Conservation (phyloP, 345 rosid species). For the Lagerstroemia speciosa region DNA sequence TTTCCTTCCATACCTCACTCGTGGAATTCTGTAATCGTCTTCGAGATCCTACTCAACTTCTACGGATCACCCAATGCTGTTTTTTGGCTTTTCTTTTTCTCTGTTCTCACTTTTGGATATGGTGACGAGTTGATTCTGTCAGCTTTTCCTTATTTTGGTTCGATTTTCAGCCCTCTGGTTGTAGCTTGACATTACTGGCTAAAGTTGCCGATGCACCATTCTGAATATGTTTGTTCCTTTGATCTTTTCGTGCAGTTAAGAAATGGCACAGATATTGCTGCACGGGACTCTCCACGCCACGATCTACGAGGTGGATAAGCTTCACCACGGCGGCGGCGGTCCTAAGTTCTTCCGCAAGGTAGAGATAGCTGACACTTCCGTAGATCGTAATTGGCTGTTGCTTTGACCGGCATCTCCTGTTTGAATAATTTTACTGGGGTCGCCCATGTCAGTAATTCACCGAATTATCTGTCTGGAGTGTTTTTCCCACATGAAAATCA, state of each 20-base stretch:
- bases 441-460: background rate
- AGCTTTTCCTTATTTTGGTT: background rate
- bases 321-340: constrained; percentile 21
- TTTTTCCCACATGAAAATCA: background rate
- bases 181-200: background rate
- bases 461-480: background rate
- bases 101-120: too few species aligned
- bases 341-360: constrained; percentile 73
- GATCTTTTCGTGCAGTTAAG: constrained; percentile 15
- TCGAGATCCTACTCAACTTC: background rate
- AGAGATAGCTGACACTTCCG: background rate
- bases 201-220: background rate
- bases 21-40: background rate
- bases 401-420: background rate
- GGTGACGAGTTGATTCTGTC: background rate
- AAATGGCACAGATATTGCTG: constrained; percentile 60
- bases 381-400: background rate
- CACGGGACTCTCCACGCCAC: constrained; percentile 90
- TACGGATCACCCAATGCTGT: background rate
- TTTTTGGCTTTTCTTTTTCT: too few species aligned
- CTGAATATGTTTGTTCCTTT: background rate
- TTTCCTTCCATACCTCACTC: background rate
- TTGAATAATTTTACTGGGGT: background rate
- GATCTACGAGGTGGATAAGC: constrained; percentile 72
- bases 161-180: background rate